Evolutionary conservation across 176 grass and related monocot species (phyloP).

Genomic region (Carex scoparia): DNA sequence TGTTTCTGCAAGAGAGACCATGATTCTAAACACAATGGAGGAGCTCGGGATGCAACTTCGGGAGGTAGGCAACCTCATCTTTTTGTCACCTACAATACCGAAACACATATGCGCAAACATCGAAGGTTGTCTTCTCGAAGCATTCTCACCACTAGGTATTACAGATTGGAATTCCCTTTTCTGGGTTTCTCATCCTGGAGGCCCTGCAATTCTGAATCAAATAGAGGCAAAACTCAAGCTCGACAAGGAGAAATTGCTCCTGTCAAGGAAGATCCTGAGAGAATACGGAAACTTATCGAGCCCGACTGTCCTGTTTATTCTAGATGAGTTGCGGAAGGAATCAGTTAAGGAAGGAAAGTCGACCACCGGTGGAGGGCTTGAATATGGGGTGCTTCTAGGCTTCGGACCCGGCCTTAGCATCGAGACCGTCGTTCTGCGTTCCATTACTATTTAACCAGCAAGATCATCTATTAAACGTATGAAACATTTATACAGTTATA

Average conservation of each 20-base stretch:
- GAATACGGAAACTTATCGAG: slow-evolving; percentile 48
- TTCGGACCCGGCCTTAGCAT: slow-evolving; percentile 65
- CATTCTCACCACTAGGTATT: slow-evolving; percentile 17
- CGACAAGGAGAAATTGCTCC: slow-evolving; percentile 22
- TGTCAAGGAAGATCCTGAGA: slow-evolving; percentile 33
- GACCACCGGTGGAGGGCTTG: slow-evolving; percentile 23
- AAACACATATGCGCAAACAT: slow-evolving; percentile 33
- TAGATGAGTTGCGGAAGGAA: slow-evolving; percentile 42
- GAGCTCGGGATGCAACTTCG: not conserved
- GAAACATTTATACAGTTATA: no score
- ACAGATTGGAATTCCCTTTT: slow-evolving; percentile 62
- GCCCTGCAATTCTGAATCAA: slow-evolving; percentile 31
- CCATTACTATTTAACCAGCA: not conserved
- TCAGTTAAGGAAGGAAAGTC: not conserved
- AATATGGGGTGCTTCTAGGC: slow-evolving; percentile 54
- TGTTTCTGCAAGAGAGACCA: slow-evolving; percentile 28
- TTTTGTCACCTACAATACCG: slow-evolving; percentile 5
- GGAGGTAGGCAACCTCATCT: slow-evolving; percentile 18
- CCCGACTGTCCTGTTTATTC: slow-evolving; percentile 45
- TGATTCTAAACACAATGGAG: slow-evolving; percentile 27
- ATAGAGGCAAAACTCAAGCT: slow-evolving; percentile 37
- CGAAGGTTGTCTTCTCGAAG: slow-evolving; percentile 29
- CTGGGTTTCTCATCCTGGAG: slow-evolving; percentile 46
- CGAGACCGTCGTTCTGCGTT: slow-evolving; percentile 21
- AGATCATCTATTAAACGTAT: not conserved